Percentiles rank a stretch among this genome's conserved stretches.
These are phyloP conservation scores for Pseudocercospora cruenta DNA, from an alignment of 2,329 filamentous ascomycete genomes.

Conservation along the genomic window DNA sequence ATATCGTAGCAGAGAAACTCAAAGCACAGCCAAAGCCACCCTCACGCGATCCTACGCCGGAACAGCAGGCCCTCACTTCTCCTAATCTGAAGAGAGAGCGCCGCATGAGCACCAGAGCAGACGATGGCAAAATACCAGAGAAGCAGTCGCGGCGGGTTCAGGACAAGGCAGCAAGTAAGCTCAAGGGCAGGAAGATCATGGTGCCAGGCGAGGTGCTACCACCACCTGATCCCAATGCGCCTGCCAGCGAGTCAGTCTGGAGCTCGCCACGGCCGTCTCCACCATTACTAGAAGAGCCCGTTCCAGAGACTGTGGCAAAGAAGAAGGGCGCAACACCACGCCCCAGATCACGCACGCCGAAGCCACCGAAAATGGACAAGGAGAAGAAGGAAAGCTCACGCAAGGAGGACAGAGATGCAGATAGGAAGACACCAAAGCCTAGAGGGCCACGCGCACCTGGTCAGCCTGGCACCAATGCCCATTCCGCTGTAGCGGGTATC, in stretches of 20 bases:
- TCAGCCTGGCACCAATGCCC: constrained; percentile 57
- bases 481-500: constrained; percentile 58
- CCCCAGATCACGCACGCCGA: constrained; percentile 41
- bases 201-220: constrained; percentile 50
- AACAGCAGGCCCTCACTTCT: constrained; percentile 39
- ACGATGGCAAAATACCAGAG: constrained; percentile 30
- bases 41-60: constrained; percentile 62
- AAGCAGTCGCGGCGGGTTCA: constrained; percentile 31
- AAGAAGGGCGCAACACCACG: constrained; percentile 29
- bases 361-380: constrained; percentile 40
- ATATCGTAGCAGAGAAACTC: constrained; percentile 64
- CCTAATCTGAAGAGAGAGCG: constrained; percentile 40
- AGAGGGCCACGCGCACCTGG: constrained; percentile 47
- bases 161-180: constrained; percentile 40
- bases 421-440: constrained; percentile 49
- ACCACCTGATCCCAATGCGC: constrained; percentile 48
- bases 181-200: constrained; percentile 43
- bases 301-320: constrained; percentile 22
- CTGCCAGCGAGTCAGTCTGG: constrained; percentile 44
- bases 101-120: constrained; percentile 34
- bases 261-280: constrained; percentile 41
- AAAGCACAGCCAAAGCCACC: constrained; percentile 64
- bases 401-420: constrained; percentile 33
- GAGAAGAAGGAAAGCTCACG: constrained; percentile 37
- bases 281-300: constrained; percentile 34